Evolutionary conservation across 2,329 filamentous ascomycete species (phyloP), one percentile per base, ranked within the genome.

Genomic region (Penicillium sp.): DNA sequence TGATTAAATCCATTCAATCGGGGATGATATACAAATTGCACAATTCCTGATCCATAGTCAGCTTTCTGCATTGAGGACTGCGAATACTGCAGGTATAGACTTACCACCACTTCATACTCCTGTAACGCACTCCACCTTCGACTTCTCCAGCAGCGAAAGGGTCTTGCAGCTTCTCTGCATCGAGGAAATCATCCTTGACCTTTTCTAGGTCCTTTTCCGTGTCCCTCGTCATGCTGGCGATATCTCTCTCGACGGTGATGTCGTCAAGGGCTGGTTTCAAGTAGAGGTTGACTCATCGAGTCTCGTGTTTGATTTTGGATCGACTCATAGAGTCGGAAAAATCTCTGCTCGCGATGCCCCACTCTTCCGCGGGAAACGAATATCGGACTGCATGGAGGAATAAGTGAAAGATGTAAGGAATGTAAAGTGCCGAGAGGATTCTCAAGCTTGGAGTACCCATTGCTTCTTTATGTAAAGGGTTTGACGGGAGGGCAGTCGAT

Each of bases 81-180:
- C n/a, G 6, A 22, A 27, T 3, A 3, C 3, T 22, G 33, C 11
- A 25, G 9, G 10, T 22, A 16, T 27, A 29, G 36, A 60, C 58
- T 44, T 55, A 62, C 59, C 59, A 62, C 76, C 76, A 79, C 37
- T 67, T 64, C 68, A 76, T 72, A 2, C 74, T 76, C 53, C 72
- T 72, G 57, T 77, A 78, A 50, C 78, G 71, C 42, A 78, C 70
- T 43, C 73, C 71, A 8, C 64, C 60, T 22, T 51, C 48, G 33
- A 61, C 61, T 55, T 71, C 68, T 54, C 67, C 56, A 16, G 66
- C 66, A 53, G 66, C 66, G 52, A 70, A 71, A 2, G 66, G 65
- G 49, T 71, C 68, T 19, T 44, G 19, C 22, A 31, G 14, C 33
- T 43, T 43, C 8, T 19, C 41, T 27, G 16, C 11, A 19, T 37